Evolutionary conservation across 2,329 filamentous ascomycete species (phyloP).

Genomic region (Colletotrichum eleusines): DNA sequence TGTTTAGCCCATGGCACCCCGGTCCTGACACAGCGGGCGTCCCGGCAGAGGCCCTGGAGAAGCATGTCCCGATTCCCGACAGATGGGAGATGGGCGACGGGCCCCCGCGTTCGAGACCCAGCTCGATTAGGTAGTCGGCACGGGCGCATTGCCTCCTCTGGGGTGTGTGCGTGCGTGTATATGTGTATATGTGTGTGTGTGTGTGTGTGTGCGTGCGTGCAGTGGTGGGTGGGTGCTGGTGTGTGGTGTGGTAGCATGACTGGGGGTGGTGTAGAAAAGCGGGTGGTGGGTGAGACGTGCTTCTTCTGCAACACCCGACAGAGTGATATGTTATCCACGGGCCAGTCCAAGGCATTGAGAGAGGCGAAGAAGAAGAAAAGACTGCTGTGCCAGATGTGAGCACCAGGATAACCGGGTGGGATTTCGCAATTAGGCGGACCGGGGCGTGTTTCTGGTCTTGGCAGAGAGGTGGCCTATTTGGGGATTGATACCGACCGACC

Average conservation of each 20-base stretch:
- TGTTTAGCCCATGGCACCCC: background rate
- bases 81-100: conserved; percentile 16
- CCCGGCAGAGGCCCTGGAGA: conserved; percentile 29
- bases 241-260: background rate
- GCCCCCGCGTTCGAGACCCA: background rate
- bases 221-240: background rate
- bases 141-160: conserved; percentile 27
- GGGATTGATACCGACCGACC: background rate
- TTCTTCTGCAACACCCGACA: background rate
- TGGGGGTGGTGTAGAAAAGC: too few relatives aligned
- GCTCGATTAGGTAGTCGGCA: conserved; percentile 11
- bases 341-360: background rate
- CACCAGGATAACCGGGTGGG: conserved; percentile 17
- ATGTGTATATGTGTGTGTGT: background rate
- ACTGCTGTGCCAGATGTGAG: conserved; percentile 15
- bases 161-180: background rate
- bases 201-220: background rate
- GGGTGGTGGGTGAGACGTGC: background rate
- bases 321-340: background rate
- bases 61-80: conserved; percentile 23
- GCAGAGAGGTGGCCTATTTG: background rate
- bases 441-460: background rate
- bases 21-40: conserved; percentile 7
- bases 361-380: background rate
- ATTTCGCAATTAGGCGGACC: conserved; percentile 24